Conservation (phyloP, 306 rosid species). For the Quercus mongolica region DNA sequence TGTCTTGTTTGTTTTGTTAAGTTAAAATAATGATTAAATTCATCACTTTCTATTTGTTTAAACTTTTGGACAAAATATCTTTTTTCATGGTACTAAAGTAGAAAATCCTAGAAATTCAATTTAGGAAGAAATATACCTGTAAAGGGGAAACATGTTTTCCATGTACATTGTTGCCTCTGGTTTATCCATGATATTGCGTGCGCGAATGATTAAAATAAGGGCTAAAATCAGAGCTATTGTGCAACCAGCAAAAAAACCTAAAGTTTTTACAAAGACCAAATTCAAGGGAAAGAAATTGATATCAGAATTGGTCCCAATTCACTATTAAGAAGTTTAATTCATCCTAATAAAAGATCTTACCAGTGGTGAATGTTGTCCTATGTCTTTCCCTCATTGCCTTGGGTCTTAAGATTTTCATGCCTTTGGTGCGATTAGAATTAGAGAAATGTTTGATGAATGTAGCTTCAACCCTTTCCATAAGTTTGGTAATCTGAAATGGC, state of each 20-base stretch:
- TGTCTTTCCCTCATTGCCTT: constrained; percentile 57
- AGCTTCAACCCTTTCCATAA: constrained; percentile 50
- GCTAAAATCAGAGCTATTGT: constrained; percentile 45
- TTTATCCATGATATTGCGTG: constrained; percentile 27
- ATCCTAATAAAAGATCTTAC: constrained; percentile 17
- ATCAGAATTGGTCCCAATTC: no score
- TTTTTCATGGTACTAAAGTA: no score
- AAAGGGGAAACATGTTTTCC: constrained; percentile 71
- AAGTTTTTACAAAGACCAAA: neutral
- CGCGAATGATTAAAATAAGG: constrained; percentile 39
- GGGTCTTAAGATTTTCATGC: constrained; percentile 58
- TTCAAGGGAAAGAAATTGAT: neutral
- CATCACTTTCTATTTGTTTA: no score
- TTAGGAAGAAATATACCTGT: constrained; percentile 39
- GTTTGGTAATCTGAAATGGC: constrained; percentile 29
- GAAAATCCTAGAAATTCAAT: neutral
- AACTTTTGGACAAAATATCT: no score
- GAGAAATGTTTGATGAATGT: constrained; percentile 58
- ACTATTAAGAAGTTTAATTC: no score
- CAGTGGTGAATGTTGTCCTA: constrained; percentile 54
- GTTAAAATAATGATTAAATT: no score
- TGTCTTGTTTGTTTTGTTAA: no score
- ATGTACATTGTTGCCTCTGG: constrained; percentile 40
- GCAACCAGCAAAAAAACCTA: constrained; percentile 76
- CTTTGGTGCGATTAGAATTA: constrained; percentile 58